Evolutionary conservation across 108 stramenopile species (phyloP).

Genomic region (Bacterosira constricta): DNA sequence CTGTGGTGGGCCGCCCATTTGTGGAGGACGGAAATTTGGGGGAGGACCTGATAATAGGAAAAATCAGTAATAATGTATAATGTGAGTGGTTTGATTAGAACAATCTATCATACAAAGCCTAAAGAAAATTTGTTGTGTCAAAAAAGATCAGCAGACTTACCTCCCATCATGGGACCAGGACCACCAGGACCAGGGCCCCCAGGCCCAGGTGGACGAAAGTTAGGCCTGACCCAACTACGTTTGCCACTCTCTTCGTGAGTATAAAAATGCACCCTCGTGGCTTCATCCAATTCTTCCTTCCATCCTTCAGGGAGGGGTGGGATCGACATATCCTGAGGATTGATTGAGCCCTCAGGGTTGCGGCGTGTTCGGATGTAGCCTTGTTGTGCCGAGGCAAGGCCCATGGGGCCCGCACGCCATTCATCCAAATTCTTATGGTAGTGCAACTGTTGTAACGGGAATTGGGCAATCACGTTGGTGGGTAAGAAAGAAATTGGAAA

Average conservation of each 20-base stretch:
- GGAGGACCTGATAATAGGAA: no score
- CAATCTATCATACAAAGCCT: no score
- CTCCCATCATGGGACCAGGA: conserved; percentile 5
- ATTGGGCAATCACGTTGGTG: neutral
- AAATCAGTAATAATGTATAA: no score
- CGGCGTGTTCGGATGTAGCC: conserved; percentile 43
- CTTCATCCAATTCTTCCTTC: conserved; percentile 80
- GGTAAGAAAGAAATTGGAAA: neutral
- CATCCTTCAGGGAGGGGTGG: conserved; percentile 88
- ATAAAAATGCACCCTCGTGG: conserved; percentile 71
- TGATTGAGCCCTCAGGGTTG: conserved; percentile 32
- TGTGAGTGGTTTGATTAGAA: neutral
- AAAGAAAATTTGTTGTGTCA: no score
- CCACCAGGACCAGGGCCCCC: conserved; percentile 38
- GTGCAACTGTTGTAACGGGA: conserved; percentile 48
- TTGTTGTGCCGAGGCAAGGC: conserved; percentile 81
- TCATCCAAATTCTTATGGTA: conserved; percentile 63
- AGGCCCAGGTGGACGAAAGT: conserved; percentile 83
- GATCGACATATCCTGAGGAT: conserved; percentile 53
- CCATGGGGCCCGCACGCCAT: conserved; percentile 81
- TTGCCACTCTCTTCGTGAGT: conserved; percentile 65
- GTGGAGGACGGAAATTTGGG: conserved; percentile 23
- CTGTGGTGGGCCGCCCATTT: no score
- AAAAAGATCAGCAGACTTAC: no score
- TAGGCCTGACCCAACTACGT: conserved; percentile 86